Evolutionary conservation across 2,329 filamentous ascomycete genomes (phyloP).

Genomic region (Scytalidium sp.): DNA sequence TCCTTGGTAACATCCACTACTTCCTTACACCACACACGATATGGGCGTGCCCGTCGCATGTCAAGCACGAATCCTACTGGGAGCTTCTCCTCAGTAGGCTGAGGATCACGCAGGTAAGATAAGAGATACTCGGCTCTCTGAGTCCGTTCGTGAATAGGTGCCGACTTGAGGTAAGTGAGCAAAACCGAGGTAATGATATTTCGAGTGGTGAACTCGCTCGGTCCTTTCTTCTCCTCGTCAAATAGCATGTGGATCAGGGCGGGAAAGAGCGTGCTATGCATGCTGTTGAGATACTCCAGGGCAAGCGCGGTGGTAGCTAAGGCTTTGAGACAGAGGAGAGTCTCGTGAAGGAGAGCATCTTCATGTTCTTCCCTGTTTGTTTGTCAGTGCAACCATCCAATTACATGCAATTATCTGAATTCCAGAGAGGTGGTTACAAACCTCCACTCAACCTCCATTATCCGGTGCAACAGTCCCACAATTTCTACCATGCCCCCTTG

Average conservation of each 20-base stretch:
- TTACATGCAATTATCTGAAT: not conserved
- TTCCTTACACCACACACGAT: constrained; percentile 92
- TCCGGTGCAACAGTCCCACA: constrained; percentile 80
- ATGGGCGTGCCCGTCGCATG: constrained; percentile 84
- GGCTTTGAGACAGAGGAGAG: constrained; percentile 88
- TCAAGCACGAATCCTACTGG: constrained; percentile 84
- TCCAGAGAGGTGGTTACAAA: constrained; percentile 40
- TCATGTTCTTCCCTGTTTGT: constrained; percentile 82
- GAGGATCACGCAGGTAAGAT: constrained; percentile 74
- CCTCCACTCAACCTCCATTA: constrained; percentile 96
- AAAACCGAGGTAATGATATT: constrained; percentile 86
- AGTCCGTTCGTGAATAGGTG: constrained; percentile 58
- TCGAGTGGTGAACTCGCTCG: constrained; percentile 92
- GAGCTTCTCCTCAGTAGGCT: constrained; percentile 69
- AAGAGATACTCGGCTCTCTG: constrained; percentile 72
- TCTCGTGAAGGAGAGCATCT: constrained; percentile 87
- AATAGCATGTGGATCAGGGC: constrained; percentile 86
- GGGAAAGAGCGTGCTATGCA: constrained; percentile 80
- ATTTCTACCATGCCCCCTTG: constrained; percentile 92
- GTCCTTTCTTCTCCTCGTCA: constrained; percentile 96
- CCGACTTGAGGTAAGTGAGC: constrained; percentile 80
- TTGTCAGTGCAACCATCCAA: constrained; percentile 9
- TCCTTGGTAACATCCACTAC: constrained; percentile 92
- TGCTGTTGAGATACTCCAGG: constrained; percentile 74
- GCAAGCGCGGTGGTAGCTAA: constrained; percentile 89